Base-by-base conservation (phyloP, 148 eudicot species). In the Vaccinium myrtillus region DNA sequence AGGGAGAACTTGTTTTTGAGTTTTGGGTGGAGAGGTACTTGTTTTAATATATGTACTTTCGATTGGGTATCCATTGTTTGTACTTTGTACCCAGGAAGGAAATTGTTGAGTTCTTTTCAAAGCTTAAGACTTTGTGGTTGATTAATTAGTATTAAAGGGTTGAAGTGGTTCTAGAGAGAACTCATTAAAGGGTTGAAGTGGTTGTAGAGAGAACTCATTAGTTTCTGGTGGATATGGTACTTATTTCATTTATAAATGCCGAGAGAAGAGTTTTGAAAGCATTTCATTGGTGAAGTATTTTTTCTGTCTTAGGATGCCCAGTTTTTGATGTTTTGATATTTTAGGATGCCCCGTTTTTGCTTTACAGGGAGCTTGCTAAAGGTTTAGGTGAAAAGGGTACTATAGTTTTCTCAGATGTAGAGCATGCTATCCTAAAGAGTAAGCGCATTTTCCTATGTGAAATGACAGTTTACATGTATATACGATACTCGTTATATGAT, bases 281-380 rank as follows among this genome's bases (percentile, higher is more conserved):
- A 11, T 79, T 55, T 79, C 3, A 43, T 43, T 43, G 23, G 56
- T 50, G 13, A 49, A 2, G 6, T 43, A 48, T 75, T 48, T 76
- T 76, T 0, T 27, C 2, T 10, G 5, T 53, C 27, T 8, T 53
- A 51, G 61, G 3, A 10, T 50, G 36, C 2, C 16, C 56, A 50
- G 10, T 78, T 53, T 6, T 55, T 79, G 48, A 54, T 15, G 46
- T 71, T 30, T 48, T 71, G 51, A 32, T 36, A 2, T 36, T 36
- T 36, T 2, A 36, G 39, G 39, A 36, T 36, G 39, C 39, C 39
- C 39, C 3, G 39, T 36, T 83, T 77, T 79, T 86, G 76, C 70
- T 88, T 18, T 79, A 51, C 98, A 96, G 99, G 63, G 98, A 95
- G 86, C 94, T 97, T 89, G 98, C 96, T 78, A 91, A 80, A 89